Evolutionary conservation across 2,329 filamentous ascomycete genomes (phyloP), one percentile per base, ranked within the genome.

Genomic region (Hypoxylon sp.): DNA sequence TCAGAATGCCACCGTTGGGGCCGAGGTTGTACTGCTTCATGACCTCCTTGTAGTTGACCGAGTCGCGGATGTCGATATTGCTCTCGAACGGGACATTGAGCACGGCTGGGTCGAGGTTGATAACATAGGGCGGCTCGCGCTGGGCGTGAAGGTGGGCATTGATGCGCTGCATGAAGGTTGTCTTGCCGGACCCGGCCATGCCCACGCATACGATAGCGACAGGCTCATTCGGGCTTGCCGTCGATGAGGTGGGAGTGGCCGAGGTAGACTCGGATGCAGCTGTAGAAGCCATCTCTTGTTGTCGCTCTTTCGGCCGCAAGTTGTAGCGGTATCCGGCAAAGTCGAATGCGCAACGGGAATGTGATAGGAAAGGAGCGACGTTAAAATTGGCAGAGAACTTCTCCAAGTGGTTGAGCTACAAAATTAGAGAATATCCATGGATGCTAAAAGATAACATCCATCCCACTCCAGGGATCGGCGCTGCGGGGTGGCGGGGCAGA

Each of bases 21-120:
- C 96, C 96, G 0, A 99, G 87, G 76, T 97, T 97, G 80, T 97
- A 98, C 81, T 98, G 94, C 81, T 95, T 96, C 96, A 99, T 99
- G 69, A 99, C 96, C 80, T 99, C 95, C 78, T 97, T 96, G 84
- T 99, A 99, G 85, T 99, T 97, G 78, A 99, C 95, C 24, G 92
- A 96, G 80, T 99, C 96, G 74, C 96, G 93, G 73, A 99, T 99
- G 80, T 99, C 96, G 80, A 99, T 98, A 80, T 99, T 99, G 78
- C 91, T 89, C 72, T 97, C 95, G 76, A 97, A 99, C 2, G 96
- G 96, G 5, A 97, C 92, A 71, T 91, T 93, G 75, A 94, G 87
- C 7, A 99, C 96, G 40, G 96, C 96, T 1, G 96, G 96, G 77
- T 99, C 96, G 67, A 99, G 91, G 79, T 99, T 99, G 77, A 99